Base-by-base conservation (phyloP, 1,139 yeast species). In the Tardiomyces blankii region DNA sequence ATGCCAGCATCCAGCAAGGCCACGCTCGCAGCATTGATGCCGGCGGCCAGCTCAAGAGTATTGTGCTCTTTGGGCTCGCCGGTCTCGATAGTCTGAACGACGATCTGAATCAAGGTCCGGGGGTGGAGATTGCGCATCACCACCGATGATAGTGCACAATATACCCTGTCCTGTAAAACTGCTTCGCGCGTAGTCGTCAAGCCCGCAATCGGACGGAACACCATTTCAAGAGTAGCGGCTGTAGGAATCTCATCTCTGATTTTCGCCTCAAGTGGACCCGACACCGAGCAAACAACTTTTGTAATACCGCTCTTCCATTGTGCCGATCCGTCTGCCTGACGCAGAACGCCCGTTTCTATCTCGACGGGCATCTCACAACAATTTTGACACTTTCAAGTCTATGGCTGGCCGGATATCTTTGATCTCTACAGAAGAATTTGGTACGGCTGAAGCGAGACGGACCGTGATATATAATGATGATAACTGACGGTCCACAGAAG, bases 241-340 rank as follows among this genome's bases (percentile, higher is more conserved):
- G 84, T 82, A 7, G 97, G 95, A 39, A 82, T 65, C 61, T 91
- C 98, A 60, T 88, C 95, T 55, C 93, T 75, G 18, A 77, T 65
- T 62, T 82, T 83, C 11, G 89, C 85, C 58, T 89, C 97, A 42
- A 89, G 74, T 0, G 98, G 98, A 0, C 98, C 98, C 1, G 89
- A 75, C 1, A 89, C 89, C 0, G 95, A 79, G 40, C 82, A 78
- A 2, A 87, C 64, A 7, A 84, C 79, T 51, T 77, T 76, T 1
- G 86, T 78, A 19, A 32, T 16, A 3, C 39, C 39, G n/a, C 18
- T 8, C 4, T 16, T 35, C 19, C 19, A 35, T 12, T 35, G 19
- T 3, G 39, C 18, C 3, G 19, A 14, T 6, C 39, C 39, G 39
- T 35, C 39, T 3, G 19, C 18, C 21, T 9, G 39, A 12, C 18